Conservation (phyloP, 345 rosid species). For the Camelina sativa region DNA sequence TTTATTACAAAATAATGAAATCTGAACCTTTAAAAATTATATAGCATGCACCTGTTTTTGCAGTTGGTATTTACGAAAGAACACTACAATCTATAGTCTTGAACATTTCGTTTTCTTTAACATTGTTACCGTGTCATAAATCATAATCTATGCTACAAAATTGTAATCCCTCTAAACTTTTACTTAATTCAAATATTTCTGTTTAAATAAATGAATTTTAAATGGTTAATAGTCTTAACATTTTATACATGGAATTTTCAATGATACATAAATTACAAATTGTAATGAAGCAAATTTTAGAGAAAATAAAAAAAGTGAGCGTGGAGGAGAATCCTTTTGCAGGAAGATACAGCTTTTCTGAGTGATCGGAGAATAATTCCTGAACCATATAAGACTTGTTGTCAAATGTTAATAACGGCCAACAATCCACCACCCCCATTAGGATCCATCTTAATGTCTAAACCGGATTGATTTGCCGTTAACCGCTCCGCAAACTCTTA, state of each 20-base stretch:
- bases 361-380: slow-evolving; percentile 7
- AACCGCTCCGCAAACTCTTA: slow-evolving; percentile 18
- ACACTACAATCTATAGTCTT: not conserved
- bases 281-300: slow-evolving; percentile 30
- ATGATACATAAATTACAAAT: slow-evolving; percentile 71
- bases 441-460: slow-evolving; percentile 21
- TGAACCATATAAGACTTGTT: slow-evolving; percentile 23
- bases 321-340: slow-evolving; percentile 31
- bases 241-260: slow-evolving; percentile 39
- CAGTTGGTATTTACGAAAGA: not conserved
- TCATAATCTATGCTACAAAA: too few relatives aligned
- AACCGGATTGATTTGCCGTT: slow-evolving; percentile 41
- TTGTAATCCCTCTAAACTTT: too few relatives aligned
- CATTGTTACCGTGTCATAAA: too few relatives aligned
- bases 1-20: not conserved
- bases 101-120: not conserved
- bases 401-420: slow-evolving; percentile 22
- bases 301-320: slow-evolving; percentile 55
- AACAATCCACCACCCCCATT: not conserved
- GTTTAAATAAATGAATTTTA: slow-evolving; percentile 13
- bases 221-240: slow-evolving; percentile 5
- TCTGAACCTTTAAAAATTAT: not conserved
- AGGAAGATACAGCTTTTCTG: slow-evolving; percentile 18
- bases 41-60: not conserved
- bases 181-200: too few relatives aligned